These are phyloP conservation scores for Coriaria nepalensis DNA, from an alignment of 306 rosid genomes.

Conservation along the genomic window DNA sequence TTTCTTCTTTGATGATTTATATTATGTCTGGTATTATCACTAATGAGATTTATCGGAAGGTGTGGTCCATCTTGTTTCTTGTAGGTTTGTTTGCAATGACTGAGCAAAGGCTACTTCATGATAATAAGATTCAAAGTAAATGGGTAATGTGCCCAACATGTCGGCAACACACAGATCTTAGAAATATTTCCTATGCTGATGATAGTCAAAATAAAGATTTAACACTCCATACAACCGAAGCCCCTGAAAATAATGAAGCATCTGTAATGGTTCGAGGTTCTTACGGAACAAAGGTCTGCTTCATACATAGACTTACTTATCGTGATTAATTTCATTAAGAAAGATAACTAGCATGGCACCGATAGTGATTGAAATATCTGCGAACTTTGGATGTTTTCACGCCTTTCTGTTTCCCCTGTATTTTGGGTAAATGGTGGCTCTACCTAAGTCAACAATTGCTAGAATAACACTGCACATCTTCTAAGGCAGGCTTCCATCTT, in stretches of 20 bases:
- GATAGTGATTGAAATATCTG: too few species aligned
- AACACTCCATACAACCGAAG: conserved; percentile 22
- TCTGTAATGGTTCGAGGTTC: conserved; percentile 68
- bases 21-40: too few species aligned
- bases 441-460: too few species aligned
- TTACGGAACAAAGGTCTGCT: conserved; percentile 79
- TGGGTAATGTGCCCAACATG: conserved; percentile 98
- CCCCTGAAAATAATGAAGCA: conserved; percentile 41
- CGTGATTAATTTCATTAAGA: background rate
- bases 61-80: conserved; percentile 5
- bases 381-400: too few species aligned
- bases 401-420: too few species aligned
- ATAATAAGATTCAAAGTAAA: conserved; percentile 36
- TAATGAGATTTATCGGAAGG: background rate
- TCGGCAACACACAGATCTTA: conserved; percentile 76
- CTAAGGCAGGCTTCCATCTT: too few species aligned
- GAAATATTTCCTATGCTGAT: conserved; percentile 79
- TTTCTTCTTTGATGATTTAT: too few species aligned
- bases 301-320: background rate
- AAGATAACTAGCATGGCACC: background rate
- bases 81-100: conserved; percentile 87
- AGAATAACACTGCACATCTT: too few species aligned
- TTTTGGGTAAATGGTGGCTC: too few species aligned
- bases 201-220: conserved; percentile 42
- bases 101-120: conserved; percentile 35